phyloP scores from a whole-genome alignment of 345 rosid genomes.

The Camelina sativa region DNA sequence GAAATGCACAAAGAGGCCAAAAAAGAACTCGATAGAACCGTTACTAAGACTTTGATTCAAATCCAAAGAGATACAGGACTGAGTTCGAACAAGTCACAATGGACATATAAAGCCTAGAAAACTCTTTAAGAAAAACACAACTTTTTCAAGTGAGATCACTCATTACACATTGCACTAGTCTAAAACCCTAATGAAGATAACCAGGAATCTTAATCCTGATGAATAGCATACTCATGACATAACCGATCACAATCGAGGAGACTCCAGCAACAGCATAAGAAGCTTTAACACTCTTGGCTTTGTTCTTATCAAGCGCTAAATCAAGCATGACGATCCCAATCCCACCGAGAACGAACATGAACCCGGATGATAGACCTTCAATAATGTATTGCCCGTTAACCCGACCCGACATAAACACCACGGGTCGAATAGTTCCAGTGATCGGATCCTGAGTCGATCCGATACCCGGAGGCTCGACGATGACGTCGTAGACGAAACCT shows the following conservation, averaged over 20 bases:
- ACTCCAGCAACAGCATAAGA: conserved; percentile 77
- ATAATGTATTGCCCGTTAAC: conserved; percentile 94
- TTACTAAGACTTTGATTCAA: neutral
- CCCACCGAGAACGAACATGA: conserved; percentile 88
- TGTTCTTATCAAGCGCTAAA: conserved; percentile 75
- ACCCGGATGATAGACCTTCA: conserved; percentile 90
- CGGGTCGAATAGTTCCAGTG: conserved; percentile 81
- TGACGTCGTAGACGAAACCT: conserved; percentile 84
- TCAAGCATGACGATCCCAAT: conserved; percentile 76
- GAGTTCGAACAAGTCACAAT: neutral
- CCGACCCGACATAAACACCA: conserved; percentile 82
- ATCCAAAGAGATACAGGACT: neutral
- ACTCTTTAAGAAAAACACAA: neutral
- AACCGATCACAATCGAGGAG: conserved; percentile 63
- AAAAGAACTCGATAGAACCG: neutral
- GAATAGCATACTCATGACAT: conserved; percentile 88
- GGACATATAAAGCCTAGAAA: neutral
- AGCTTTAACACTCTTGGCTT: conserved; percentile 67
- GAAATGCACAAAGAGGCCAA: neutral
- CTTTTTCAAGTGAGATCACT: neutral
- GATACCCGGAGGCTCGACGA: conserved; percentile 90
- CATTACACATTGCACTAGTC: neutral
- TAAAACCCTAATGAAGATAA: conserved; percentile 52
- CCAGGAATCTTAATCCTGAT: conserved; percentile 91
- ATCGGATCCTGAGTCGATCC: conserved; percentile 82